Evolutionary conservation across 2,329 filamentous ascomycete species (phyloP).

Genomic region (Aspergillus niger): DNA sequence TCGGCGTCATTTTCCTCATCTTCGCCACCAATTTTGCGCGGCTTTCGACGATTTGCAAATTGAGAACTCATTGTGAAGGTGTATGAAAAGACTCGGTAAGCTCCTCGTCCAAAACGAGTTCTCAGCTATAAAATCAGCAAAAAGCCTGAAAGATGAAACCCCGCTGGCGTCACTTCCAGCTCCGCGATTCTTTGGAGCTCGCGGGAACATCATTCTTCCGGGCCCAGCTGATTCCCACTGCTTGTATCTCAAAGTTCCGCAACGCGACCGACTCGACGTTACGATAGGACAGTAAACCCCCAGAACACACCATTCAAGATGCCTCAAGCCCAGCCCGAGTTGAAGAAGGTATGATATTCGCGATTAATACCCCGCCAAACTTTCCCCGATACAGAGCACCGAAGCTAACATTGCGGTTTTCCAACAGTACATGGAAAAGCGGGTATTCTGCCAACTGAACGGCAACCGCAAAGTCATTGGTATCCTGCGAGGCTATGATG

Average conservation of each 20-base stretch:
- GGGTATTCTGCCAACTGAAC: constrained; percentile 96
- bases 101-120: background rate
- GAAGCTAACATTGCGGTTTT: constrained; percentile 12
- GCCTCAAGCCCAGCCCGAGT: constrained; percentile 97
- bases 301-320: constrained; percentile 59
- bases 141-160: background rate
- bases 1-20: constrained; percentile 54
- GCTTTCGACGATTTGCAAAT: constrained; percentile 63
- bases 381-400: background rate
- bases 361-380: background rate
- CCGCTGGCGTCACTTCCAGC: constrained; percentile 5
- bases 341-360: constrained; percentile 77
- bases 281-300: constrained; percentile 24
- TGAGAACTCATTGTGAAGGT: constrained; percentile 56
- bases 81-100: background rate
- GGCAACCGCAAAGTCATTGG: constrained; percentile 97
- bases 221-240: constrained; percentile 29
- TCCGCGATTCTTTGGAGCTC: constrained; percentile 25
- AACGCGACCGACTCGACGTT: constrained; percentile 25
- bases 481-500: constrained; percentile 92
- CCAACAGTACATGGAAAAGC: constrained; percentile 93
- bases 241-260: constrained; percentile 31
- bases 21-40: constrained; percentile 74
- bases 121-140: background rate
- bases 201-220: constrained; percentile 41